Evolutionary conservation across 1,284 basidiomycete species (phyloP).

Genomic region (Apiotrichum sp.): DNA sequence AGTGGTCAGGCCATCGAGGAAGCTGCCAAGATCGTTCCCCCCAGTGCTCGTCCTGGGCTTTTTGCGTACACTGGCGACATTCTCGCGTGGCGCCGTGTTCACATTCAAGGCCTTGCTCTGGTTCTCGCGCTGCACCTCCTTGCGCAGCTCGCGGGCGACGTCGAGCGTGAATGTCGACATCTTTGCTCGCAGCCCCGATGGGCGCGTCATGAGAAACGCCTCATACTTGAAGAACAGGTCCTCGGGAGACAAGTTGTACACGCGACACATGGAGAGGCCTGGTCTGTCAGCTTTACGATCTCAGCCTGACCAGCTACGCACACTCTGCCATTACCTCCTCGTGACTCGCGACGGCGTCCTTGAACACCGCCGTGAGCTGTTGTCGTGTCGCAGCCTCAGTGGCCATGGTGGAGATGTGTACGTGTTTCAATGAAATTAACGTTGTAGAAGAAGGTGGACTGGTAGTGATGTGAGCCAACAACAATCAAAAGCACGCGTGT

Average conservation of each 20-base stretch:
- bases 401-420: slow-evolving; percentile 12
- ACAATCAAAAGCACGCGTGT: neutral
- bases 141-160: slow-evolving; percentile 42
- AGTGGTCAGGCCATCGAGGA: slow-evolving; percentile 37
- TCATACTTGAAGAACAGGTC: slow-evolving; percentile 50
- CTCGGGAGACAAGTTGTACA: slow-evolving; percentile 42
- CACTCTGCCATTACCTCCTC: slow-evolving; percentile 44
- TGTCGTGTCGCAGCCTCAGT: slow-evolving; percentile 19
- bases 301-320: slow-evolving; percentile 11
- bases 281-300: neutral
- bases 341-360: slow-evolving; percentile 29
- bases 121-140: slow-evolving; percentile 44
- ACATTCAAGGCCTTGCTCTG: slow-evolving; percentile 28
- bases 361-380: slow-evolving; percentile 35
- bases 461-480: neutral
- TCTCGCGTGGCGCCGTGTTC: slow-evolving; percentile 10
- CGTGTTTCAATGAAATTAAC: no score
- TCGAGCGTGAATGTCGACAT: slow-evolving; percentile 38
- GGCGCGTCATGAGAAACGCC: slow-evolving; percentile 46
- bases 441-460: no score
- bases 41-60: slow-evolving; percentile 13
- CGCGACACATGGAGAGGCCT: slow-evolving; percentile 44
- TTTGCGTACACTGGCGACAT: slow-evolving; percentile 23
- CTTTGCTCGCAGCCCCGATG: slow-evolving; percentile 40
- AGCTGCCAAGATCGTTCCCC: slow-evolving; percentile 39